These are phyloP conservation scores for Tricholoma sp. DNA, from an alignment of 768 basidiomycete species.

Conservation along the genomic window DNA sequence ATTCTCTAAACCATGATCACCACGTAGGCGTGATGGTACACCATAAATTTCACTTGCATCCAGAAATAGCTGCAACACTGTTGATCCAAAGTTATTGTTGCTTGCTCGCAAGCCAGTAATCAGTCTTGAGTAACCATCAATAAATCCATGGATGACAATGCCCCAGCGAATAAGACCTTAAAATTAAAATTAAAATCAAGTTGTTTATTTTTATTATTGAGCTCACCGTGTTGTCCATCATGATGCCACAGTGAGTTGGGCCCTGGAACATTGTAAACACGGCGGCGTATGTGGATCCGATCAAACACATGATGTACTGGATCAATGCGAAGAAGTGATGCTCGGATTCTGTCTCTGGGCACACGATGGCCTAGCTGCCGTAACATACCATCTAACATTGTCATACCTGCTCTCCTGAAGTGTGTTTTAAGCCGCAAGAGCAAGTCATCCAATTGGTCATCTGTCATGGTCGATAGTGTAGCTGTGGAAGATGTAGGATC, in stretches of 20 bases:
- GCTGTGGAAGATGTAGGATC: background rate
- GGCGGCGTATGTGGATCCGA: constrained; percentile 12
- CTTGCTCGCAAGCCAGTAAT: constrained; percentile 24
- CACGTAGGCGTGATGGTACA: constrained; percentile 24
- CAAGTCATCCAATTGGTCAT: background rate
- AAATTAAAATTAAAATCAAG: background rate
- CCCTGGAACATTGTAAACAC: constrained; percentile 21
- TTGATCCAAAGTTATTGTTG: constrained; percentile 32
- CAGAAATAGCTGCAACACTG: constrained; percentile 31
- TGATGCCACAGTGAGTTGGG: constrained; percentile 31
- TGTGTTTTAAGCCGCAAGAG: background rate
- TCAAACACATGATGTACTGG: constrained; percentile 13
- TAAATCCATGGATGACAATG: constrained; percentile 29
- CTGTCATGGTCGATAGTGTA: background rate
- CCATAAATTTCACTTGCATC: constrained; percentile 18
- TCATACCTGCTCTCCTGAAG: background rate
- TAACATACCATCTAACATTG: constrained; percentile 14
- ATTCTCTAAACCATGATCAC: constrained; percentile 37
- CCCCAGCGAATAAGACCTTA: constrained; percentile 27
- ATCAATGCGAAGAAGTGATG: constrained; percentile 13
- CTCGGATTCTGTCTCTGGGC: constrained; percentile 6
- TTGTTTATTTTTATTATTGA: background rate
- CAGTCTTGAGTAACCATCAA: constrained; percentile 23
- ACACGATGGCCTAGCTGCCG: constrained; percentile 9
- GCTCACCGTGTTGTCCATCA: constrained; percentile 31